Evolutionary conservation across 2,329 filamentous ascomycete species (phyloP), one percentile per base, ranked within the genome.

Genomic region (Sporothrix pseudoabietina): DNA sequence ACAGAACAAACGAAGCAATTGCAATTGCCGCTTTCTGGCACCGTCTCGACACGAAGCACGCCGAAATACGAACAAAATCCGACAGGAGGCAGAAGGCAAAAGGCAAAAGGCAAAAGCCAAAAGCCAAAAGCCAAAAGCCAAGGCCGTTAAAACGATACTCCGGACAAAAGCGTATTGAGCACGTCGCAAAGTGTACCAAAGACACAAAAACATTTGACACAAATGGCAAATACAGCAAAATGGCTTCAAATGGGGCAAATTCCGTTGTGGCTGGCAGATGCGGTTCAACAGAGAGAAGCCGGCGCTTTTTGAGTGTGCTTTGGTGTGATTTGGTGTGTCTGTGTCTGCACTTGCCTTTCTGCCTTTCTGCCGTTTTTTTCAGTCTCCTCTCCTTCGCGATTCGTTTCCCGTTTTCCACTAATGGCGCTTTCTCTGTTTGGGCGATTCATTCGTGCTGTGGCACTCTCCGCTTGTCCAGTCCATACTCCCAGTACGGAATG

Each of bases 221-320:
- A 26, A 26, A 26, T 35, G 35, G 35, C 35, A 35, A 35, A 35
- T 35, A 35, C 35, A 35, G 35, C 35, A 35, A 44, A 63, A 44
- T 12, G 5, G 44, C 12, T 14, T 12, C 9, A 41, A 44, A 63
- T 19, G 59, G 59, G 59, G 59, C 59, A 41, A 63, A 22, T 44
- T 63, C 59, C 59, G n/a, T n/a, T 54, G 65, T 69, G 61, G 61
- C 61, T 47, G 63, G 35, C 59, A 22, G 59, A 41, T 22, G 59
- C 59, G 32, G 63, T 32, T 12, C 30, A 44, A 19, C 41, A 35
- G 39, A 32, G 12, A 39, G 57, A 4, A 6, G 35, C 4, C 57
- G 30, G 9, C 16, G 32, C 22, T 61, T 30, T 61, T 35, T 4
- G 12, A 2, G 14, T 39, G 30, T n/a, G 8, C n/a, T 22, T 63